Conservation (phyloP, 2,329 filamentous ascomycete species). For the Davidsoniella eucalypti region DNA sequence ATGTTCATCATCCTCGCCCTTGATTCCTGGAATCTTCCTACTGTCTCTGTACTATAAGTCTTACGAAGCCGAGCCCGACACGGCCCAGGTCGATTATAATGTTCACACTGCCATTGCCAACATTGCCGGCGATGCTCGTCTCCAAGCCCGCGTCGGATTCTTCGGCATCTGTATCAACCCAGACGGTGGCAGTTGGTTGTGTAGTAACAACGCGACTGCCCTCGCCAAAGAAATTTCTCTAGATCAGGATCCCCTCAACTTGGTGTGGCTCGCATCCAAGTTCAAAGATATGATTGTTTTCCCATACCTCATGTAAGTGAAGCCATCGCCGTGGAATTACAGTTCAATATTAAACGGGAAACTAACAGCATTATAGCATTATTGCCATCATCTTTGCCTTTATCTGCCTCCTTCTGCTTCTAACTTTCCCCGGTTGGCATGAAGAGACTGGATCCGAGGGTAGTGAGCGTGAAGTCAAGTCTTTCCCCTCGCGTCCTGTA, state of each 20-base stretch:
- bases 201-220: conserved; percentile 91
- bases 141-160: conserved; percentile 89
- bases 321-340: conserved; percentile 20
- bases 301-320: conserved; percentile 68
- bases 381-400: conserved; percentile 96
- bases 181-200: conserved; percentile 80
- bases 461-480: conserved; percentile 79
- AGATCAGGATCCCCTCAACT: conserved; percentile 87
- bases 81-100: conserved; percentile 79
- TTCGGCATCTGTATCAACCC: conserved; percentile 95
- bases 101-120: conserved; percentile 73
- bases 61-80: conserved; percentile 67
- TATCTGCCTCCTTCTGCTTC: conserved; percentile 83
- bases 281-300: conserved; percentile 99
- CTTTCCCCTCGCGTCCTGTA: conserved; percentile 81
- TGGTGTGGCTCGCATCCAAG: conserved; percentile 91
- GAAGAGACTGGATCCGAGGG: conserved; percentile 58
- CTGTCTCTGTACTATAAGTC: conserved; percentile 93
- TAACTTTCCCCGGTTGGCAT: conserved; percentile 95
- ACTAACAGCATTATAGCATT: conserved; percentile 42
- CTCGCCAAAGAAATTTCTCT: conserved; percentile 77
- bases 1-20: conserved; percentile 87
- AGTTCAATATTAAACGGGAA: neutral
- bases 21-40: conserved; percentile 92
- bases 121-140: conserved; percentile 67